phyloP scores from a whole-genome alignment of 2,329 filamentous ascomycete genomes.

The Aspergillus calidoustus region DNA sequence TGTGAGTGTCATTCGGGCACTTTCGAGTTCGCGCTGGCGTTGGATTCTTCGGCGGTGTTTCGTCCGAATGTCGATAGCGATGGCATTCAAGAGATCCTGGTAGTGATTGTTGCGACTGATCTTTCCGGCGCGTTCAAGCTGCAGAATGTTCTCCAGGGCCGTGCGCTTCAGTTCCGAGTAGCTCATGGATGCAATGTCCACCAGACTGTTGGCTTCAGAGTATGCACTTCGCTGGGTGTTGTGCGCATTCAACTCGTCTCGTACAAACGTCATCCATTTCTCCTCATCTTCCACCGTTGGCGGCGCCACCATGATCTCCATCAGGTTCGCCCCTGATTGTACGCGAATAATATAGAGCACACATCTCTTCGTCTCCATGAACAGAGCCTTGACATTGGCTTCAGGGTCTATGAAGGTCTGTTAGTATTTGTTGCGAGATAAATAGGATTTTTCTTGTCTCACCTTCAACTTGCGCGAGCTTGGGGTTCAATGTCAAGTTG shows the following conservation, averaged over 20 bases:
- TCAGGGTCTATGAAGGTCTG: constrained; percentile 70
- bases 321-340: constrained; percentile 86
- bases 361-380: constrained; percentile 98
- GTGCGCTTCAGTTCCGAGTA: constrained; percentile 93
- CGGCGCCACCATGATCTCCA: constrained; percentile 92
- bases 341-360: constrained; percentile 97
- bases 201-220: constrained; percentile 78
- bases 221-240: constrained; percentile 80
- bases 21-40: constrained; percentile 84
- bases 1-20: constrained; percentile 52
- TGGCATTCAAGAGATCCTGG: constrained; percentile 96
- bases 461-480: constrained; percentile 82
- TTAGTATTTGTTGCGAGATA: constrained; percentile 22
- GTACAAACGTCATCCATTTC: constrained; percentile 80
- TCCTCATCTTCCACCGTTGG: constrained; percentile 85
- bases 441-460: constrained; percentile 27
- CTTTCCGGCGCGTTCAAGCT: constrained; percentile 82
- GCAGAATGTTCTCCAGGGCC: constrained; percentile 90
- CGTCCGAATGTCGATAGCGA: constrained; percentile 93
- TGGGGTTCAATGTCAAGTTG: constrained; percentile 85
- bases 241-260: constrained; percentile 76
- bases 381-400: constrained; percentile 85
- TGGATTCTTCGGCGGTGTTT: constrained; percentile 94
- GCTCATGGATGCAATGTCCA: constrained; percentile 86
- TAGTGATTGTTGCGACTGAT: constrained; percentile 88